Percentiles rank a stretch among this genome's conserved stretches.
Conservation (phyloP, 257 asterid genomes). For the Nicotiana knightiana region DNA sequence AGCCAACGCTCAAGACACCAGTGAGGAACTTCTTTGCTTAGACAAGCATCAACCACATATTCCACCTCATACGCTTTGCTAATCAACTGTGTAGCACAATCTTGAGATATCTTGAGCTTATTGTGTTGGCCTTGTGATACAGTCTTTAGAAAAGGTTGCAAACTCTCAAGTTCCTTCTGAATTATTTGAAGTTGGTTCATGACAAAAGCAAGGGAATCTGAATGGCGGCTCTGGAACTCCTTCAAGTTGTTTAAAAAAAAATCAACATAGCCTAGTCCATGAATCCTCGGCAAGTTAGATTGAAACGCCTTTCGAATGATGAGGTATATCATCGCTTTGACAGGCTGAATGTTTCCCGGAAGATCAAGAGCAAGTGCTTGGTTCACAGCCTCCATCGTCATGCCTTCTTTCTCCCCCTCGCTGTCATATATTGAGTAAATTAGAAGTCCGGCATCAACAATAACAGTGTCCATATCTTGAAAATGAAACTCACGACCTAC, state of each 20-base stretch:
- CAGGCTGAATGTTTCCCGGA: background rate
- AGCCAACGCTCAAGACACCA: conserved; percentile 11
- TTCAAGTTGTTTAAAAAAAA: background rate
- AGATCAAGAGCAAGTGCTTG: background rate
- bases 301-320: background rate
- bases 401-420: background rate
- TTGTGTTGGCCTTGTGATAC: background rate
- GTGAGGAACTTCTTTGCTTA: background rate
- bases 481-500: background rate
- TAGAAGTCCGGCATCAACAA: background rate
- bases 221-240: background rate
- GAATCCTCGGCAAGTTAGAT: background rate
- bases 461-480: background rate
- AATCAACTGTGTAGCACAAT: background rate
- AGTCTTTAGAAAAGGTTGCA: background rate
- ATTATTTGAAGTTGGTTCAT: background rate
- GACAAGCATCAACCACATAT: conserved; percentile 10
- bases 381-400: background rate
- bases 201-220: background rate
- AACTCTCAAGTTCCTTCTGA: background rate
- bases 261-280: background rate
- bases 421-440: background rate
- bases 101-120: background rate
- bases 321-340: background rate
- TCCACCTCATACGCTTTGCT: conserved; percentile 20